Percentiles rank a stretch among this genome's conserved stretches.
phyloP scores from a whole-genome alignment of 2,329 filamentous ascomycete genomes.

The Colletotrichum karsti region DNA sequence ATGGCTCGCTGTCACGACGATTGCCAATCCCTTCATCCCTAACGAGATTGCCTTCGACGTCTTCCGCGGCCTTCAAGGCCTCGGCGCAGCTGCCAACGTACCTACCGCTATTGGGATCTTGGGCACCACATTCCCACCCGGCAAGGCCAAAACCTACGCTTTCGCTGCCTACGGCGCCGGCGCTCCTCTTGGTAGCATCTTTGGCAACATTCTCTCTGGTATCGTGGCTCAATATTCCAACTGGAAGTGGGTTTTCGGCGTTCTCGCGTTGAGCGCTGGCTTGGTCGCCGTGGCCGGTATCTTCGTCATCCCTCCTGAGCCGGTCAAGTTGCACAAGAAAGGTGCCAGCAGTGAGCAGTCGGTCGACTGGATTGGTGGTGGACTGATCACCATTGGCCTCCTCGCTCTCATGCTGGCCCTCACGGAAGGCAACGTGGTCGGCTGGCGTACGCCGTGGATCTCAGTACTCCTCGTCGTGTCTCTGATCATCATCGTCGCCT shows the following conservation, averaged over 20 bases:
- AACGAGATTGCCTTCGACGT: constrained; percentile 75
- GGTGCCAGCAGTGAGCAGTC: constrained; percentile 47
- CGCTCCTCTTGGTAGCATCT: constrained; percentile 69
- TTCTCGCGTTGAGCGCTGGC: constrained; percentile 67
- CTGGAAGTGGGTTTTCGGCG: constrained; percentile 76
- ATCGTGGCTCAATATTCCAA: constrained; percentile 68
- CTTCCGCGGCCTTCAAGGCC: constrained; percentile 71
- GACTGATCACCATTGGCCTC: constrained; percentile 68
- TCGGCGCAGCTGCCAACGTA: constrained; percentile 75
- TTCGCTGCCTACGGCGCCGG: constrained; percentile 73
- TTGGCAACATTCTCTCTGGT: constrained; percentile 72
- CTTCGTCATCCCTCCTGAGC: constrained; percentile 66
- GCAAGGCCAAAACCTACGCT: constrained; percentile 75
- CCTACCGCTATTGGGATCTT: constrained; percentile 77
- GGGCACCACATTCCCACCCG: constrained; percentile 72
- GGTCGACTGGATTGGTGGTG: constrained; percentile 74
- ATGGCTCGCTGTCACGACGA: constrained; percentile 67
- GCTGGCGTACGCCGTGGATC: constrained; percentile 72
- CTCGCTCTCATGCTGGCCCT: constrained; percentile 72
- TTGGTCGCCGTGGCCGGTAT: constrained; percentile 64
- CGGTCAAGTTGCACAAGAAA: constrained; percentile 38
- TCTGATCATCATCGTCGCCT: constrained; percentile 61
- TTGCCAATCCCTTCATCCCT: constrained; percentile 69
- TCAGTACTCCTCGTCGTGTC: constrained; percentile 67
- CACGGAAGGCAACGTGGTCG: constrained; percentile 74